Base-by-base conservation (phyloP, 2,329 filamentous ascomycete genomes). In the Curvularia sp. region DNA sequence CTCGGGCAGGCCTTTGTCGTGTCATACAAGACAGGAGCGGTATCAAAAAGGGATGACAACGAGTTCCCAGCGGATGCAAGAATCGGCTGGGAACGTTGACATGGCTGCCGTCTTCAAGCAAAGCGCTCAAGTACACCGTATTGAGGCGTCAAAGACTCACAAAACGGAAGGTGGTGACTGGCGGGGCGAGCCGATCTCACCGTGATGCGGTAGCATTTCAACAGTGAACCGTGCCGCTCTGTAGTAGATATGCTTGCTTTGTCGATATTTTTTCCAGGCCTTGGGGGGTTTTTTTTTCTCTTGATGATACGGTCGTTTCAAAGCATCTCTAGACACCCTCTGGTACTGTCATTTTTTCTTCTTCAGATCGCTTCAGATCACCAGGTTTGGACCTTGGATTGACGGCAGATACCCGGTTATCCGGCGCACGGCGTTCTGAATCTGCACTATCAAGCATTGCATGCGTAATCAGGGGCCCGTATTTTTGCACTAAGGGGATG, bases 61-160 rank as follows among this genome's bases (percentile, higher is more conserved):
- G 26, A 62, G 53, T 31, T 65, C 57, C 7, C 46, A 50, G 9
- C 49, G 30, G 4, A 60, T 60, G 8, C 52, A 42, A 9, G 57
- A 62, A 2, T 58, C 43, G 31, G 53, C 57, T n/a, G 26, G 41
- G 1, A 63, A 63, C 24, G 46, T 68, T 8, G 57, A 50, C 5
- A 39, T 62, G 12, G 49, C 57, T 1, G 56, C 63, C 9, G 18
- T 57, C 10, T 35, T 58, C 7, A 53, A 63, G 53, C 58, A 65
- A 33, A 54, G 33, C 24, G 51, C 42, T 2, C 35, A 41, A 18
- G 20, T 56, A 15, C 53, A 33, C 15, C 55, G 63, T 22, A 33
- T 41, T 24, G 46, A 55, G 33, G 31, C 41, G 18, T 43, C 30
- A 5, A 33, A 31, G 5, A 24, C 30, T 4, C 26, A 49, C 20